These are phyloP conservation scores for Coriolopsis trogii DNA, from an alignment of 1,284 basidiomycete species.

Conservation along the genomic window DNA sequence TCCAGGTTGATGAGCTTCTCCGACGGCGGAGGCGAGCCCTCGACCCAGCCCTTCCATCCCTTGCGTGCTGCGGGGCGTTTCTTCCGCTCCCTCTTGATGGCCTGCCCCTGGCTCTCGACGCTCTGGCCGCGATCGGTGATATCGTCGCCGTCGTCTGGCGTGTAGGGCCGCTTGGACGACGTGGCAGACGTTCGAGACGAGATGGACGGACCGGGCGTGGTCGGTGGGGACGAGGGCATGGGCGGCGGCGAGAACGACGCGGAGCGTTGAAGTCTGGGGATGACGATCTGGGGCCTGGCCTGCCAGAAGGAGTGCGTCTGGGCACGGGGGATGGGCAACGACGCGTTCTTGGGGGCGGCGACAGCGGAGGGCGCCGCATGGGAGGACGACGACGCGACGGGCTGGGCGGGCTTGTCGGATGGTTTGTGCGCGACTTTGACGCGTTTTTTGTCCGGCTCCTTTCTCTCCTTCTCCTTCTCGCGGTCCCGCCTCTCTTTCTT, in stretches of 20 bases:
- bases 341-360: constrained; percentile 24
- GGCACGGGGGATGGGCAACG: constrained; percentile 26
- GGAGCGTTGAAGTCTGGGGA: constrained; percentile 65
- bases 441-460: constrained; percentile 39
- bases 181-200: constrained; percentile 74
- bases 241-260: constrained; percentile 77
- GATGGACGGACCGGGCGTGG: constrained; percentile 72
- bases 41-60: constrained; percentile 87
- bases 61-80: constrained; percentile 73
- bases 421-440: constrained; percentile 33
- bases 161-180: constrained; percentile 76
- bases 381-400: constrained; percentile 19
- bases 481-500: constrained; percentile 54
- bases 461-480: constrained; percentile 37
- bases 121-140: constrained; percentile 29
- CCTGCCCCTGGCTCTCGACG: constrained; percentile 32
- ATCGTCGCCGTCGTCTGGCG: constrained; percentile 56
- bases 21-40: constrained; percentile 77
- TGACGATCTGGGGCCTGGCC: constrained; percentile 66
- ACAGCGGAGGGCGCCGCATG: constrained; percentile 20
- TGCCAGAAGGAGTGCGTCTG: constrained; percentile 59
- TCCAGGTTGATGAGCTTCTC: constrained; percentile 81
- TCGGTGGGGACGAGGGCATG: constrained; percentile 61
- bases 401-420: constrained; percentile 16
- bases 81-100: constrained; percentile 46